Percentiles rank a stretch among this genome's conserved stretches.
phyloP scores from a whole-genome alignment of 1,284 basidiomycete genomes.

The Ustilago bromivora region DNA sequence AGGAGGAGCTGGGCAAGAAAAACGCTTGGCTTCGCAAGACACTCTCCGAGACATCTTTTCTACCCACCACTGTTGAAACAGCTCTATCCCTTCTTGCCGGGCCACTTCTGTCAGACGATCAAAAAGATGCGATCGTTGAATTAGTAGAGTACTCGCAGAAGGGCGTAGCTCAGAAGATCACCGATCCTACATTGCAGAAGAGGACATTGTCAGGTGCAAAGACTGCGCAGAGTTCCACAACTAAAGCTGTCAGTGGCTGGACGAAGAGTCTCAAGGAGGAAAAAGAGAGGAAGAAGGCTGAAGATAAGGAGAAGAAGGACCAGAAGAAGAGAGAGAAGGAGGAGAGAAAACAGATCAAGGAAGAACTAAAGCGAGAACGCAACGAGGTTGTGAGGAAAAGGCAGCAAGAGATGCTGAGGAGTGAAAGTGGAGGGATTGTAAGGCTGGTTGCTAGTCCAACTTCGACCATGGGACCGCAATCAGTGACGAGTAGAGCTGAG shows the following conservation, averaged over 20 bases:
- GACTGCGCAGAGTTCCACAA: constrained; percentile 18
- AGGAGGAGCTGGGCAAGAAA: constrained; percentile 30
- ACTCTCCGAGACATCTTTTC: constrained; percentile 32
- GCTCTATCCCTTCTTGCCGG: constrained; percentile 41
- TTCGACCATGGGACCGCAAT: not conserved
- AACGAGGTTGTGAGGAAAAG: constrained; percentile 16
- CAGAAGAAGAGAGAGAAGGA: constrained; percentile 22
- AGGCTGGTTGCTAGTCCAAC: not conserved
- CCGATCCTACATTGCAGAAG: constrained; percentile 44
- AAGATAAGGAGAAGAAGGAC: constrained; percentile 11
- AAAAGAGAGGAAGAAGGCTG: constrained; percentile 11
- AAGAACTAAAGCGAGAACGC: constrained; percentile 27
- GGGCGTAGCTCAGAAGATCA: constrained; percentile 44
- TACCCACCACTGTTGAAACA: constrained; percentile 52
- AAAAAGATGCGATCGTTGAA: constrained; percentile 42
- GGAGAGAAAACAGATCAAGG: constrained; percentile 27
- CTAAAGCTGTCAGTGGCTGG: constrained; percentile 7
- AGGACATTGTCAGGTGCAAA: constrained; percentile 10
- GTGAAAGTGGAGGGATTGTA: not conserved
- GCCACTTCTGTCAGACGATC: constrained; percentile 33
- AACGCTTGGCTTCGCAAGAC: constrained; percentile 51
- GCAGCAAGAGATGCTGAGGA: constrained; percentile 25
- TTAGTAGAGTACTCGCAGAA: constrained; percentile 44
- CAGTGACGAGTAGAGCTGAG: not conserved
- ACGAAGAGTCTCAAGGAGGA: constrained; percentile 7